These are phyloP conservation scores for Lasiosphaeria miniovina DNA, from an alignment of 495 filamentous ascomycete species.

Conservation along the genomic window DNA sequence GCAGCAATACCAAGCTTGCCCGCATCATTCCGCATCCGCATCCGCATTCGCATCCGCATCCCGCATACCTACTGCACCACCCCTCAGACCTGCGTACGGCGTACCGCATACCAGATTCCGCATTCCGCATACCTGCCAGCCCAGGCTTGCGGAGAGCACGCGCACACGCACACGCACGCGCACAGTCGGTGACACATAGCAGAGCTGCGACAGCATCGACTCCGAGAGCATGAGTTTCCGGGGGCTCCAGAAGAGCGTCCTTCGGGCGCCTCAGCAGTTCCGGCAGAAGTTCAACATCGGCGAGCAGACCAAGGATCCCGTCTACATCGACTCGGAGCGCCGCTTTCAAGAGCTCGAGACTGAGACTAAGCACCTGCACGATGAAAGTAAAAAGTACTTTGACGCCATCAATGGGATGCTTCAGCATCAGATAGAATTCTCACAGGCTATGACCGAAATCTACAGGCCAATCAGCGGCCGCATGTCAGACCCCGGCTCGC, in stretches of 20 bases:
- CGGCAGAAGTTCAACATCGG: slow-evolving; percentile 91
- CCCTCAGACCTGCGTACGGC: background rate
- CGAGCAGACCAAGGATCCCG: slow-evolving; percentile 87
- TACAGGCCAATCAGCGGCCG: slow-evolving; percentile 98
- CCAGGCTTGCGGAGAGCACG: no score
- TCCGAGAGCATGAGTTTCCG: slow-evolving; percentile 81
- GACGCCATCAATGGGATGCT: slow-evolving; percentile 98
- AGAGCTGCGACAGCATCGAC: background rate
- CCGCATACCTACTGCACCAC: background rate
- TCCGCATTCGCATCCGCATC: no score
- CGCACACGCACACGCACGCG: no score
- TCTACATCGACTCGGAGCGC: slow-evolving; percentile 92
- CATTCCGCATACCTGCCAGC: background rate
- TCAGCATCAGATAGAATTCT: slow-evolving; percentile 96
- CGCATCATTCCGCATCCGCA: no score
- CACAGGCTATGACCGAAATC: slow-evolving; percentile 88
- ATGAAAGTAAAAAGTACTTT: slow-evolving; percentile 93
- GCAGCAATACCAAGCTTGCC: background rate
- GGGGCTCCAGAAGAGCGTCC: slow-evolving; percentile 86
- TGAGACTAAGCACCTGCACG: slow-evolving; percentile 94
- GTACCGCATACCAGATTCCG: background rate
- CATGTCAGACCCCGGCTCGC: slow-evolving; percentile 86
- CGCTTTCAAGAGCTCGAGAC: slow-evolving; percentile 90
- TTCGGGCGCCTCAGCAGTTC: slow-evolving; percentile 85
- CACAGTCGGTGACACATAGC: background rate